phyloP scores from a whole-genome alignment of 1,284 basidiomycete species.

The Ganoderma resinaceum region DNA sequence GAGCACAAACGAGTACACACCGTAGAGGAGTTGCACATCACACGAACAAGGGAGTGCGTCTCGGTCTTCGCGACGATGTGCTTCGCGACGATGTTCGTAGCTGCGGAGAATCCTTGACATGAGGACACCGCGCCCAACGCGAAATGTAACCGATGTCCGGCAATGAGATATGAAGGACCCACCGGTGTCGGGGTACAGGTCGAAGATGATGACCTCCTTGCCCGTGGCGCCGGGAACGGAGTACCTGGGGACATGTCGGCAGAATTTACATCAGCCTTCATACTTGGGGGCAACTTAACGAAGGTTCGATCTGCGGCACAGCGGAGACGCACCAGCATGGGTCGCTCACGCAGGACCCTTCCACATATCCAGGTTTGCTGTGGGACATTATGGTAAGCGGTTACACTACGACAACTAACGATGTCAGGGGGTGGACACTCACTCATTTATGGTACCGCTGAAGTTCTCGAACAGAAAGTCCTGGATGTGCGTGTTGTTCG shows the following conservation, averaged over 20 bases:
- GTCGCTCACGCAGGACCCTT: slow-evolving; percentile 63
- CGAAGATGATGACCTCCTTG: slow-evolving; percentile 64
- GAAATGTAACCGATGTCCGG: not conserved
- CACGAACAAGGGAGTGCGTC: slow-evolving; percentile 49
- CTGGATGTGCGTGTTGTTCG: slow-evolving; percentile 61
- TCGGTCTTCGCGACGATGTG: slow-evolving; percentile 54
- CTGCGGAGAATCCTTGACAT: slow-evolving; percentile 33
- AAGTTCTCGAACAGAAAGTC: slow-evolving; percentile 65
- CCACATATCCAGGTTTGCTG: slow-evolving; percentile 55
- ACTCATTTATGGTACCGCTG: slow-evolving; percentile 60
- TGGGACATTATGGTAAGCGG: not conserved
- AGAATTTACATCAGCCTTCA: not conserved
- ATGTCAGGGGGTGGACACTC: slow-evolving; percentile 26
- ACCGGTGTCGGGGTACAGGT: slow-evolving; percentile 62
- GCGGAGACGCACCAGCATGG: slow-evolving; percentile 55
- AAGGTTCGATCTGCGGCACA: not conserved
- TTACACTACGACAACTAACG: not conserved
- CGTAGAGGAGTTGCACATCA: slow-evolving; percentile 61
- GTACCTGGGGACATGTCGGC: slow-evolving; percentile 41
- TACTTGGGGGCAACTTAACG: too few relatives aligned
- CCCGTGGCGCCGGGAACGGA: slow-evolving; percentile 59
- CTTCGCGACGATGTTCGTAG: slow-evolving; percentile 56
- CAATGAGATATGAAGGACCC: slow-evolving; percentile 1
- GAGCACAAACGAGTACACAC: slow-evolving; percentile 41
- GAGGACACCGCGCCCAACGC: not conserved